Conservation (phyloP, 1,284 basidiomycete genomes). For the Pisolithus thermaeus region DNA sequence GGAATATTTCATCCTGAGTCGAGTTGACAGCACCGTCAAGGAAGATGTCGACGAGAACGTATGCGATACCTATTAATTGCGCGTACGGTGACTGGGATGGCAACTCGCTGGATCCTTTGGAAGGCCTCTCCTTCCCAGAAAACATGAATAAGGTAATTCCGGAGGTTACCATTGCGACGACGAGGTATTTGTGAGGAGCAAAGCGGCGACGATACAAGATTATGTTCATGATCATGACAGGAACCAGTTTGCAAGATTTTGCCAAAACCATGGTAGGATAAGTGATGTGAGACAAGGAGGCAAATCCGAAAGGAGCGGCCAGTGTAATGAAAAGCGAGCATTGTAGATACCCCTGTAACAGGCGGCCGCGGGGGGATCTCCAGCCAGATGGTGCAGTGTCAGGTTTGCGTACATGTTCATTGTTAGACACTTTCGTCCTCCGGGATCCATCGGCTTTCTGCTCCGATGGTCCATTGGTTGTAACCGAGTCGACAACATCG, state of each 20-base stretch:
- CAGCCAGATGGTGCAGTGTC: conserved; percentile 35
- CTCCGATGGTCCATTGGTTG: no score
- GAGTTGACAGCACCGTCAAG: conserved; percentile 95
- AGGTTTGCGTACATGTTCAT: conserved; percentile 19
- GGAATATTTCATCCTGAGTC: conserved; percentile 98
- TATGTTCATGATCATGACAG: conserved; percentile 94
- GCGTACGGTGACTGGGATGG: conserved; percentile 38
- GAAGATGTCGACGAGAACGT: conserved; percentile 83
- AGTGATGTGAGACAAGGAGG: conserved; percentile 90
- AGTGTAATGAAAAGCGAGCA: conserved; percentile 86
- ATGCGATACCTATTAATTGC: conserved; percentile 60
- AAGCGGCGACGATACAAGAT: conserved; percentile 85
- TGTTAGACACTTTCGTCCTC: conserved; percentile 21
- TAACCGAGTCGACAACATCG: conserved; percentile 18
- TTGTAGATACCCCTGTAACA: conserved; percentile 74
- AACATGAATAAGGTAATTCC: conserved; percentile 98
- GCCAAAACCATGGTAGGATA: conserved; percentile 99
- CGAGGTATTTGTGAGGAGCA: conserved; percentile 89
- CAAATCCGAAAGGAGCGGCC: conserved; percentile 93
- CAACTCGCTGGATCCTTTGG: conserved; percentile 36
- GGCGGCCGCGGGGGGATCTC: conserved; percentile 37
- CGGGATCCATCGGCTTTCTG: conserved; percentile 15
- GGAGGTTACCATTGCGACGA: conserved; percentile 86
- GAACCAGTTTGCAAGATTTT: conserved; percentile 98
- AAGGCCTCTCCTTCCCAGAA: conserved; percentile 57